phyloP scores from a whole-genome alignment of 2,329 filamentous ascomycete species.

The Xylaria sp. region DNA sequence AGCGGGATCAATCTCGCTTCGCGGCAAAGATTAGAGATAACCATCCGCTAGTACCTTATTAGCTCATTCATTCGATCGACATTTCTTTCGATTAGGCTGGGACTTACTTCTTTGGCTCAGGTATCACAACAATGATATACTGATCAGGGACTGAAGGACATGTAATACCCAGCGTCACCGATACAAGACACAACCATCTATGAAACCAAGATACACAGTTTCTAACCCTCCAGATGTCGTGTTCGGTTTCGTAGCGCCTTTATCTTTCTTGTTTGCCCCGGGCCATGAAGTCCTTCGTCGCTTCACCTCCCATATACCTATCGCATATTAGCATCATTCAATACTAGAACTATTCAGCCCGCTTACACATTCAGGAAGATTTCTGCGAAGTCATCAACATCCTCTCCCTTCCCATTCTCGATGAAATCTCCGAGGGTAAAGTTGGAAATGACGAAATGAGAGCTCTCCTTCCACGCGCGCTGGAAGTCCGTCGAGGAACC shows the following conservation, averaged over 20 bases:
- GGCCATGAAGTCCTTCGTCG: constrained; percentile 42
- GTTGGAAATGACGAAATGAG: constrained; percentile 47
- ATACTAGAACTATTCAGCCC: neutral
- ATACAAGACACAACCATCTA: neutral
- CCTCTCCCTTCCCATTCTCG: constrained; percentile 44
- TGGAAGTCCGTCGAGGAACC: constrained; percentile 46
- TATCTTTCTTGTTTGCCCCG: neutral
- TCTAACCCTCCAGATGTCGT: neutral
- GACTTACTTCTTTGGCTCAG: neutral
- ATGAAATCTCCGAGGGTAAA: constrained; percentile 47
- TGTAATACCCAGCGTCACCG: neutral
- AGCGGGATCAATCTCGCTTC: neutral
- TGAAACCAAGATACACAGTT: neutral
- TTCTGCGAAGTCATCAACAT: constrained; percentile 50
- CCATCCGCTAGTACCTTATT: neutral
- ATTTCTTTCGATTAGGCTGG: neutral
- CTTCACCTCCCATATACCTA: constrained; percentile 47
- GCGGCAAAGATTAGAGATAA: neutral
- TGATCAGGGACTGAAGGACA: too few relatives aligned
- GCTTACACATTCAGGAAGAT: constrained; percentile 46
- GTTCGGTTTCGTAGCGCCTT: neutral
- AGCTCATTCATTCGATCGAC: neutral
- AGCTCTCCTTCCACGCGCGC: constrained; percentile 45
- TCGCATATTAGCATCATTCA: constrained; percentile 29
- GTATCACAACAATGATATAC: neutral